A percentile compares a stretch with the other conserved stretches of the same genome.
Conservation (phyloP, 768 basidiomycete species). For the Termitomyces sp. region DNA sequence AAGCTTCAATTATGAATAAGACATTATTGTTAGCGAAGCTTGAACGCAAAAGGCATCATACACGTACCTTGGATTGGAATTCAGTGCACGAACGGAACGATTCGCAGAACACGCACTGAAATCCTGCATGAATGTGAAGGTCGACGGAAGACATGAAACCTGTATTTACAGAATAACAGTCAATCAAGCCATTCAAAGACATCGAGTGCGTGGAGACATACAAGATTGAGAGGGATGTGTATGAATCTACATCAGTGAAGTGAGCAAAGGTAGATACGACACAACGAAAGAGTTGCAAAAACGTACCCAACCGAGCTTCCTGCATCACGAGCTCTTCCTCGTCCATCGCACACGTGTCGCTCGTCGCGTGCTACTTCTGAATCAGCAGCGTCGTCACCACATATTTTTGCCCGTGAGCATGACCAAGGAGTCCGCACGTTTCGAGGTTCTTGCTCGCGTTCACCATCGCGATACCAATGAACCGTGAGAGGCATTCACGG, state of each 20-base stretch:
- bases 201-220: slow-evolving; percentile 7
- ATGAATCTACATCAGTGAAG: too few relatives aligned
- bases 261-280: too few relatives aligned
- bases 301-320: slow-evolving; percentile 91
- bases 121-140: slow-evolving; percentile 79
- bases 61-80: too few relatives aligned
- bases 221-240: too few relatives aligned
- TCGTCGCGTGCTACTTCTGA: slow-evolving; percentile 84
- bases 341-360: slow-evolving; percentile 88
- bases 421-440: slow-evolving; percentile 86
- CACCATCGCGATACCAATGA: slow-evolving; percentile 68
- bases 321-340: slow-evolving; percentile 86
- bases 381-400: slow-evolving; percentile 68
- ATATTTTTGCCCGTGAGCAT: slow-evolving; percentile 48
- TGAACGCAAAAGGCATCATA: too few relatives aligned
- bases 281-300: too few relatives aligned
- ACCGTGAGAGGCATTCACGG: slow-evolving; percentile 64
- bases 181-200: too few relatives aligned
- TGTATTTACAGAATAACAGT: slow-evolving; percentile 16
- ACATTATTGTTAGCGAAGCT: too few relatives aligned
- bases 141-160: slow-evolving; percentile 95
- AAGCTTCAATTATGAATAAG: too few relatives aligned
- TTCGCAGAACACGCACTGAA: too few relatives aligned
- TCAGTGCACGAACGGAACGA: too few relatives aligned
- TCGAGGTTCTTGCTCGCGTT: slow-evolving; percentile 79